Evolutionary conservation across 108 stramenopile genomes (phyloP), one percentile per base, ranked within the genome.

Genomic region (Schizochytrium sp.): DNA sequence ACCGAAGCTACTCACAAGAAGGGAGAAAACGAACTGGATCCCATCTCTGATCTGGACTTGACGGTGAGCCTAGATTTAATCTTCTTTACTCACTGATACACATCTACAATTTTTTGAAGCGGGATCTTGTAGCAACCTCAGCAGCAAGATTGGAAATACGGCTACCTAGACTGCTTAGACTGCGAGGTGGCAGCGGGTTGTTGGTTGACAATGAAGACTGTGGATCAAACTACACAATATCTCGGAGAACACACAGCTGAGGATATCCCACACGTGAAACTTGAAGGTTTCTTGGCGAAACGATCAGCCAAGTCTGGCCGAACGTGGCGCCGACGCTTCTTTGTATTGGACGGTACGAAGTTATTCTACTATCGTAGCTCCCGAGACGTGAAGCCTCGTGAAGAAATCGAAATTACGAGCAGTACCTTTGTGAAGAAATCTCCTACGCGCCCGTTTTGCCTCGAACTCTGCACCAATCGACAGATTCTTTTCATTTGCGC

Each of bases 381-480:
- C 10, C 17, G 76, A n/a, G 76, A 83, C 76, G 47, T 13, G 28
- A 83, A 40, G 28, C 15, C 28, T 10, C 28, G 76, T 10, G 76
- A 53, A 5, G 76, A 83, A 1, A 83, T 83, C 38, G 53, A 55
- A 5, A 83, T 83, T 2, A 7, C 76, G 5, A 28, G 76, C 76
- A 55, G 55, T 2, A 28, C 76, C 2, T 83, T 83, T 2, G 76
- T 83, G 10, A 83, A 40, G 53, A 13, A n/a, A 12, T 83, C 76
- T 47, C 76, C 49, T n/a, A 5, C 38, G 10, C 47, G 53, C 5
- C 45, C 76, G 28, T 55, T 19, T 28, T 55, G 76, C 28, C 8
- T 83, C 28, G 76, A 83, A 28, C 76, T 83, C 17, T 46, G 50
- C 5, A 83, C 76, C 17, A 83, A 83, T 40, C 49, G 76, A 53